These are phyloP conservation scores for Vaccinium darrowii DNA, from an alignment of 148 eudicot species.

Conservation along the genomic window DNA sequence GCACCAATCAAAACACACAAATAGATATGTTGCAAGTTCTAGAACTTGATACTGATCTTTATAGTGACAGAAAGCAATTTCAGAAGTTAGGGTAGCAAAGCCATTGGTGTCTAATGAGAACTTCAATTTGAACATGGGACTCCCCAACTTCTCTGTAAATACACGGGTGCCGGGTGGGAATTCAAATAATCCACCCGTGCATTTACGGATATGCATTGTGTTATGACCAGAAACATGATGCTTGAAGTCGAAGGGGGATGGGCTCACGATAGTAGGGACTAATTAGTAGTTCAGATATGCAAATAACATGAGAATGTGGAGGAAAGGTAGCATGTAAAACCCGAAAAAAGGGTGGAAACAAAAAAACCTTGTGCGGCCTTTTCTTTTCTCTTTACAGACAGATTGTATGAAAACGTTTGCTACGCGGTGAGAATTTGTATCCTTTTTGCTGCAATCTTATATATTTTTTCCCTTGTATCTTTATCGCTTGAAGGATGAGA, in stretches of 20 bases:
- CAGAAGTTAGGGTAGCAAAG: neutral
- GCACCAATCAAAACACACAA: neutral
- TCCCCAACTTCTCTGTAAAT: neutral
- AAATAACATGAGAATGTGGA: neutral
- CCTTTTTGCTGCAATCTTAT: no score
- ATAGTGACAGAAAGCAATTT: neutral
- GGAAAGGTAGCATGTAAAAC: neutral
- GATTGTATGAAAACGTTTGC: no score
- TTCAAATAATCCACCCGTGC: neutral
- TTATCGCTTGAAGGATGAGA: no score
- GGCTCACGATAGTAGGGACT: neutral
- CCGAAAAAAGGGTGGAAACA: neutral
- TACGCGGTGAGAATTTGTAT: no score
- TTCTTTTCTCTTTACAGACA: neutral
- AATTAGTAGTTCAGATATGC: neutral
- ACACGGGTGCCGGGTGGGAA: neutral
- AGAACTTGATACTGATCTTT: neutral
- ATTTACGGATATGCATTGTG: neutral
- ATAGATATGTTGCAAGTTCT: neutral
- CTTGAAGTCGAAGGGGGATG: neutral
- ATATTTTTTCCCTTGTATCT: no score
- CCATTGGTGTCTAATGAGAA: neutral
- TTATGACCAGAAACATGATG: neutral
- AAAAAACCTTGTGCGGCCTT: neutral
- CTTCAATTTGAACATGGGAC: neutral